Evolutionary conservation across 176 grass and related monocot species (phyloP).

Genomic region (Otatea glauca): DNA sequence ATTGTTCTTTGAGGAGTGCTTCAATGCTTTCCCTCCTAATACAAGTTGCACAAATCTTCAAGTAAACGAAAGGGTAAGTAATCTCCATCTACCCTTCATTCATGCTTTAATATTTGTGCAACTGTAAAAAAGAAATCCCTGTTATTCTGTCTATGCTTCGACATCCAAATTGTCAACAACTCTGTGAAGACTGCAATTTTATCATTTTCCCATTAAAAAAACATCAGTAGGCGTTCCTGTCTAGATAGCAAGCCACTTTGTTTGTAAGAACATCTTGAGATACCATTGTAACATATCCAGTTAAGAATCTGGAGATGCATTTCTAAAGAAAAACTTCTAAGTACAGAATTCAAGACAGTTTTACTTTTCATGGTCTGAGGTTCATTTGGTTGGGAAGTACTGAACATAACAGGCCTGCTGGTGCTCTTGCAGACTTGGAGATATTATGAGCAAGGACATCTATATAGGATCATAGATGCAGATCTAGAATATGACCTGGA

Average conservation of each 20-base stretch:
- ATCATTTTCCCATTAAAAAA: neutral
- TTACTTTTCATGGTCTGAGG: neutral
- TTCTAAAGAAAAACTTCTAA: neutral
- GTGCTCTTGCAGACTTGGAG: conserved; percentile 66
- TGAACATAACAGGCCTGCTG: conserved; percentile 25
- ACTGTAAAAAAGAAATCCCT: too few species aligned
- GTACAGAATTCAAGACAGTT: neutral
- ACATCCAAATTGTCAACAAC: neutral
- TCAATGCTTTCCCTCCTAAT: too few species aligned
- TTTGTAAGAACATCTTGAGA: conserved; percentile 1
- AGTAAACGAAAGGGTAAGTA: too few species aligned
- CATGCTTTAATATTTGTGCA: too few species aligned
- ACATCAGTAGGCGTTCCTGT: neutral
- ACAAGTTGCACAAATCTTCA: too few species aligned
- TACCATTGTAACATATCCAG: neutral
- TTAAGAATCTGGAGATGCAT: neutral
- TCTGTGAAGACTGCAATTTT: neutral
- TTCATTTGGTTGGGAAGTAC: neutral
- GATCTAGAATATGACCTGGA: conserved; percentile 68
- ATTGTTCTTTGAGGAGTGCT: too few species aligned
- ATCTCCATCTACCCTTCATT: too few species aligned
- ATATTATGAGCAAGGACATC: conserved; percentile 56
- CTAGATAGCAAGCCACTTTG: neutral
- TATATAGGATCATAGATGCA: conserved; percentile 69
- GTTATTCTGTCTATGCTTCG: conserved; percentile 11